Base-by-base conservation (phyloP, 75 land plant genomes). In the Azolla pinnata region DNA sequence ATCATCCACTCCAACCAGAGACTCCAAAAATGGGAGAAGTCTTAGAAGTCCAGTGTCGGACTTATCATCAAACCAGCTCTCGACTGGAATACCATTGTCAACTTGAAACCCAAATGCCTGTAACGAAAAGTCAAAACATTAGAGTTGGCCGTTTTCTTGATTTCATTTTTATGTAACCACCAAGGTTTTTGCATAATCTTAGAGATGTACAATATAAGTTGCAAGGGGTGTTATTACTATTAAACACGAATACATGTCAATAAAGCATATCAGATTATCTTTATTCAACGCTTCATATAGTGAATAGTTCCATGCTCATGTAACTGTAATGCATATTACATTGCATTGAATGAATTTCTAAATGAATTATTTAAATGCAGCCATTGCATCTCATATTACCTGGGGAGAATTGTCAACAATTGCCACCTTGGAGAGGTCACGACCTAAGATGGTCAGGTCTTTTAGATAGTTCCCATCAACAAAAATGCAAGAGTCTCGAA, bases 81-180 rank as follows among this genome's bases (percentile, higher is more conserved):
- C 80, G 10, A 87, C 83, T 24, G 91, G 91, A 32, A 87, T 80
- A 12, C 91, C 91, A 64, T 87, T 87, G 70, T 87, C 87, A 20
- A 87, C 72, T 72, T 87, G 91, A 52, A 87, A 84, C 12, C 91
- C 82, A 66, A 87, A 87, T 51, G 87, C 91, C 87, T 87, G 81
- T 20, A 34, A 63, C 14, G 33, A 44, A 55, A 12, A 55, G 5
- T 5, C n/a, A 5, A 55, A 55, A 5, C 17, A 12, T 55, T 28
- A 31, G 27, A 31, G 57, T n/a, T n/a, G n/a, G n/a, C n/a, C n/a
- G n/a, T n/a, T n/a, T n/a, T n/a, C n/a, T n/a, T n/a, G n/a, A n/a
- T n/a, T n/a, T n/a, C n/a, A n/a, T n/a, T n/a, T n/a, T n/a, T n/a
- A n/a, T n/a, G 8, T 20, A 55, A 3, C 30, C 57, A 55, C 5